Conservation (phyloP, 441 rosid genomes). For the Pelargonium citronellum region DNA sequence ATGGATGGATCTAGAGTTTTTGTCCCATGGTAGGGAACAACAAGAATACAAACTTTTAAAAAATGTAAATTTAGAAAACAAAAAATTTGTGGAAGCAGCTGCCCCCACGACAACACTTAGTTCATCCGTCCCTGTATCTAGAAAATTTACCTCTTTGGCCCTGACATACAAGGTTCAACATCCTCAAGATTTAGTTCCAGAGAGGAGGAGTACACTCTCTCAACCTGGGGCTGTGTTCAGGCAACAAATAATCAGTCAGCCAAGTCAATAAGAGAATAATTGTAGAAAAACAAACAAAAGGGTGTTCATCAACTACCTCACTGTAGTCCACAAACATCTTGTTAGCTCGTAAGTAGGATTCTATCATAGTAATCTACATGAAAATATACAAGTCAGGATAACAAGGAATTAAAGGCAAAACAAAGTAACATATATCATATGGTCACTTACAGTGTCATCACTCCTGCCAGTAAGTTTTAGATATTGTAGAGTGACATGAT, state of each 20-base stretch:
- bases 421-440: not conserved
- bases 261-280: constrained; percentile 3
- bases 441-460: constrained; percentile 57
- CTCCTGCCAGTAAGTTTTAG: constrained; percentile 79
- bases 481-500: constrained; percentile 79
- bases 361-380: constrained; percentile 79
- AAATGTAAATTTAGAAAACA: too few relatives aligned
- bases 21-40: too few relatives aligned
- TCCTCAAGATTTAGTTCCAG: constrained; percentile 70
- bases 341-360: constrained; percentile 80
- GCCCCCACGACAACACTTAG: too few relatives aligned
- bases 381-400: not conserved
- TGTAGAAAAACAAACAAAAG: constrained; percentile 5
- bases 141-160: constrained; percentile 62
- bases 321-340: constrained; percentile 87
- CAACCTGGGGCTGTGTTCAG: constrained; percentile 52
- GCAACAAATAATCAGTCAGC: constrained; percentile 19
- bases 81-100: too few relatives aligned
- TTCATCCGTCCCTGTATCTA: too few relatives aligned
- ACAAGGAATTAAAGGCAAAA: too few relatives aligned
- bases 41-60: too few relatives aligned
- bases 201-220: constrained; percentile 62
- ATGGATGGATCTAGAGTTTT: constrained; percentile 13
- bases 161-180: constrained; percentile 79
- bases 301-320: constrained; percentile 45